Percentiles rank a stretch among this genome's conserved stretches.
phyloP scores from a whole-genome alignment of 345 rosid species.

The Hibiscus trionum region DNA sequence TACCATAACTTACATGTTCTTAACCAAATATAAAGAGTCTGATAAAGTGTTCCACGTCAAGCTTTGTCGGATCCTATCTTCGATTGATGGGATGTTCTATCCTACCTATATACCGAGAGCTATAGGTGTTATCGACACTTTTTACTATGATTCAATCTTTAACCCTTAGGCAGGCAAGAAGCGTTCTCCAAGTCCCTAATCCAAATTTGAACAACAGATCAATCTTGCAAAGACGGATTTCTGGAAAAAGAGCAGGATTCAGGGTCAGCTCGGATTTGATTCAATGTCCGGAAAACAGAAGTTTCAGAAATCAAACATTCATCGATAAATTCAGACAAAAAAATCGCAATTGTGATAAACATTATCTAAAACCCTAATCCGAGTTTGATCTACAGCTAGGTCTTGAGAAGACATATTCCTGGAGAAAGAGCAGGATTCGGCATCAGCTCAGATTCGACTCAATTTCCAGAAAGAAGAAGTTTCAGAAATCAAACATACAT shows the following conservation, averaged over 20 bases:
- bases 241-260: not conserved
- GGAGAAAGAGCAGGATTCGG: not conserved
- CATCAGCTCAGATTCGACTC: conserved; percentile 23
- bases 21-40: conserved; percentile 27
- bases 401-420: not conserved
- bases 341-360: conserved; percentile 28
- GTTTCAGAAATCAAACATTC: conserved; percentile 53
- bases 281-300: conserved; percentile 39
- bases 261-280: conserved; percentile 20
- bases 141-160: not conserved
- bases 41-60: not conserved
- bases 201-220: not conserved
- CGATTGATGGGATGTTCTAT: not conserved
- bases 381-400: not conserved
- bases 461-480: conserved; percentile 43
- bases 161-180: not conserved
- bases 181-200: not conserved
- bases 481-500: conserved; percentile 51
- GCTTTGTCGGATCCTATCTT: not conserved
- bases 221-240: not conserved
- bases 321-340: conserved; percentile 52
- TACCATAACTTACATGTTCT: conserved; percentile 82
- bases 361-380: not conserved
- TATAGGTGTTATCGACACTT: not conserved
- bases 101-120: not conserved